These are phyloP conservation scores for Pyrus betulifolia DNA, from an alignment of 306 rosid species.

Conservation along the genomic window DNA sequence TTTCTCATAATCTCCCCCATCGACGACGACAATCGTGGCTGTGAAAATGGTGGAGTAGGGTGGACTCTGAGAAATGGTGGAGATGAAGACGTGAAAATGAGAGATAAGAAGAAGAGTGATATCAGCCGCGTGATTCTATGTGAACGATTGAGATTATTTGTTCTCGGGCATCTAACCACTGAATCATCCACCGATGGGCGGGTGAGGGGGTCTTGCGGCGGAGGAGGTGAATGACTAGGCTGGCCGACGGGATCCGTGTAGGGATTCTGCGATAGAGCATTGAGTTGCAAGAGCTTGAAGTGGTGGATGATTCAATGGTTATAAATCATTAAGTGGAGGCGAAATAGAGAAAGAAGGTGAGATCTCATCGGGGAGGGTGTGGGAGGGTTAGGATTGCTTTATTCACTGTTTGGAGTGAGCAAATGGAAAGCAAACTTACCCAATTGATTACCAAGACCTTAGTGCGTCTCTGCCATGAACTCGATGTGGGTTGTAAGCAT, in stretches of 20 bases:
- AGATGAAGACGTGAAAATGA: too few species aligned
- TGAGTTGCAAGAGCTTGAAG: slow-evolving; percentile 78
- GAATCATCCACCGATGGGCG: slow-evolving; percentile 3
- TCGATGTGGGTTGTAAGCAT: too few species aligned
- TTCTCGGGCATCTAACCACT: too few species aligned
- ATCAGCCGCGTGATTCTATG: too few species aligned
- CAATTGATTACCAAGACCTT: slow-evolving; percentile 28
- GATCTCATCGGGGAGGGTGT: slow-evolving; percentile 45
- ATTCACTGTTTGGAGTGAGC: slow-evolving; percentile 12
- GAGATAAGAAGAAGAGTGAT: too few species aligned
- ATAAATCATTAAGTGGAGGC: too few species aligned
- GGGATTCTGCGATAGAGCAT: slow-evolving; percentile 65
- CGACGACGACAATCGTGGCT: too few species aligned
- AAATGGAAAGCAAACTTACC: slow-evolving; percentile 17
- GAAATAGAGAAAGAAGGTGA: slow-evolving; percentile 20
- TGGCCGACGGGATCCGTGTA: slow-evolving; percentile 52
- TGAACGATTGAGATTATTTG: too few species aligned
- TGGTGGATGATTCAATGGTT: too few species aligned
- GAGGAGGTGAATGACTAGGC: slow-evolving; percentile 83
- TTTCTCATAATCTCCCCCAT: too few species aligned
- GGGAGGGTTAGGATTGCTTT: background rate
- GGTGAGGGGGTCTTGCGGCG: slow-evolving; percentile 63
- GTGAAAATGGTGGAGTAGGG: too few species aligned
- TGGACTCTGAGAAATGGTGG: too few species aligned
- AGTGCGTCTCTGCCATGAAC: slow-evolving; percentile 31